These are phyloP conservation scores for Melaleuca quinquenervia DNA, from an alignment of 345 rosid species.

Conservation along the genomic window DNA sequence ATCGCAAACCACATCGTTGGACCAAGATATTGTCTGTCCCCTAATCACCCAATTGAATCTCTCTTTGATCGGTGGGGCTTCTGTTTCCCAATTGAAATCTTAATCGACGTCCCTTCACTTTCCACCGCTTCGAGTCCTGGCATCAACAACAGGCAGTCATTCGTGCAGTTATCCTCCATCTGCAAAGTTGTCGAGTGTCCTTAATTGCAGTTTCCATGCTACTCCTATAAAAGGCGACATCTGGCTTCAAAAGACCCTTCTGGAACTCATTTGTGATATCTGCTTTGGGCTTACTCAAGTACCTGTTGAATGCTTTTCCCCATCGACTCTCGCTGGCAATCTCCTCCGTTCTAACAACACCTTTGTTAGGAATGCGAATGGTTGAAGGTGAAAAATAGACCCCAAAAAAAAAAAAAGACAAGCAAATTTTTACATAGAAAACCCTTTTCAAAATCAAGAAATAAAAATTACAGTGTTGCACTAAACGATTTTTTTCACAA, in stretches of 20 bases:
- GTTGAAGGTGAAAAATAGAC: too few relatives aligned
- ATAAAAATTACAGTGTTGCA: too few relatives aligned
- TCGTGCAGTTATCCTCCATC: not conserved
- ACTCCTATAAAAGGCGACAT: not conserved
- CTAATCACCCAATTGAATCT: not conserved
- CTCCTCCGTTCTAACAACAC: too few relatives aligned
- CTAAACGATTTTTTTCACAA: too few relatives aligned
- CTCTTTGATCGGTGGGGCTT: not conserved
- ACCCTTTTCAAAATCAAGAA: too few relatives aligned
- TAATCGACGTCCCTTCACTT: not conserved
- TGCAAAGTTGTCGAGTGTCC: not conserved
- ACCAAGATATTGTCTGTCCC: slow-evolving; percentile 5
- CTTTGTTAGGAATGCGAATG: too few relatives aligned
- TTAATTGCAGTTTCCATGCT: not conserved
- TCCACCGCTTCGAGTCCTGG: not conserved
- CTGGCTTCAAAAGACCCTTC: not conserved
- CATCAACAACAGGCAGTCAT: not conserved
- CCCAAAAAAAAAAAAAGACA: too few relatives aligned
- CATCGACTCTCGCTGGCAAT: too few relatives aligned
- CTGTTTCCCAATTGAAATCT: not conserved
- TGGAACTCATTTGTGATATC: not conserved
- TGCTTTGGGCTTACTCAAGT: not conserved
- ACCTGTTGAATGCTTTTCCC: not conserved
- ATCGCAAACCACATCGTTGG: not conserved
- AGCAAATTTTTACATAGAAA: too few relatives aligned